Base-by-base conservation (phyloP, 1,139 yeast species). In the Pichia sp. region DNA sequence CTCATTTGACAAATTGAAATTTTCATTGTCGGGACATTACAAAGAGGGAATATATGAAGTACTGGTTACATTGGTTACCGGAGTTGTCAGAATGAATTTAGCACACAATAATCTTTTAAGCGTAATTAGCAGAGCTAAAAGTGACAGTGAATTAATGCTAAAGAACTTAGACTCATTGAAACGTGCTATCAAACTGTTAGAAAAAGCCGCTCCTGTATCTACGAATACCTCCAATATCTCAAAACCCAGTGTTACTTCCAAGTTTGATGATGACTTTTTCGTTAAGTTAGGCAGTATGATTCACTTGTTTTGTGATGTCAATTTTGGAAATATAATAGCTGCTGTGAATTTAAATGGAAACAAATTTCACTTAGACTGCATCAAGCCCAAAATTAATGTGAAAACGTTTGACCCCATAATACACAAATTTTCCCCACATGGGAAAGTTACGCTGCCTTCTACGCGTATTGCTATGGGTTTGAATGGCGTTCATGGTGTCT, bases 391-490 rank as follows among this genome's bases (percentile, higher is more conserved):
- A 8, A 29, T 65, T n/a, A 44, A 57, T 5, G 29, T 60, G 7
- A 48, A 57, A 42, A 62, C 57, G 36, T 61, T 36, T 61, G 70
- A 59, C 48, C 57, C 34, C 47, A 52, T 38, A 6, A 38, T 57
- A 11, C 47, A 49, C 5, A 43, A 47, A 5, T 45, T 68, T 19
- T 72, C 72, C 1, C 59, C 71, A 0, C 67, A 67, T 57, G 84
- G 83, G 0, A 74, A 72, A 15, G 47, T 80, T 10, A 53, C 55
- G 0, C 56, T 80, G 2, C 81, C 82, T 1, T 71, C 78, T 0
- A 68, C 75, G 1, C 71, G 79, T 51, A 31, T 79, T 8, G 57
- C 59, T 16, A 55, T 62, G 49, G 59, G 60, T 6, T 49, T 61
- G 2, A 59, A 56, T 49, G 68, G 67, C 1, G 52, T 61, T 1